Base-by-base conservation (phyloP, 1,284 basidiomycete genomes). In the Microbotryum silenes-acaulis region DNA sequence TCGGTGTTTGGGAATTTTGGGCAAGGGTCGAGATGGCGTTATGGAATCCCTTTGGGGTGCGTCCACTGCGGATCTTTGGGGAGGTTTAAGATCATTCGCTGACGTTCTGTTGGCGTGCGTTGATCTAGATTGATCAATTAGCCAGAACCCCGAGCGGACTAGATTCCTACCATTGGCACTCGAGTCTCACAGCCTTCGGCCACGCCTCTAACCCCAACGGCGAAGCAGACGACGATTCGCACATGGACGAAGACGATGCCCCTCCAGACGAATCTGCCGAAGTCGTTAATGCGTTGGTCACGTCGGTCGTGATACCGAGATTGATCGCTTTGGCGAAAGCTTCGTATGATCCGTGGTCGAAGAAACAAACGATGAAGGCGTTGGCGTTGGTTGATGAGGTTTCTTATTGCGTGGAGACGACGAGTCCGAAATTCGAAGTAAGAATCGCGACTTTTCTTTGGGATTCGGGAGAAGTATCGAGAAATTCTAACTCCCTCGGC, bases 1-100 rank as follows among this genome's bases (percentile, higher is more conserved):
- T 94, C 0, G 86, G 87, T 61, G 89, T 89, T 46, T 97, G 93
- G 92, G 92, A 96, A 76, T 96, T 94, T 74, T 97, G 91, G 91
- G 85, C 85, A 23, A 80, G 91, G 57, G 78, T 91, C 54, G 93
- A 97, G 76, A 81, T 88, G 73, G 77, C 88, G 5, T 85, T 85
- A 3, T 96, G 93, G 91, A 85, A 91, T 73, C 88, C 88, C 48
- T 79, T 93, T 33, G 82, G 87, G 77, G 89, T 89, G 72, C 68
- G 82, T 77, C 27, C 29, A 44, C 42, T 51, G 20, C 20, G 51
- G 50, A 31, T 2, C 1, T 37, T 10, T 9, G 33, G 8, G 44
- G 51, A 12, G 31, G 37, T n/a, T 55, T 16, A 23, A 21, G 50
- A 37, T 31, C 14, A 4, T 57, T 12, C 51, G 54, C 53, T n/a